These are phyloP conservation scores for Setomelanomma holmii DNA, from an alignment of 2,329 filamentous ascomycete species.

Conservation along the genomic window DNA sequence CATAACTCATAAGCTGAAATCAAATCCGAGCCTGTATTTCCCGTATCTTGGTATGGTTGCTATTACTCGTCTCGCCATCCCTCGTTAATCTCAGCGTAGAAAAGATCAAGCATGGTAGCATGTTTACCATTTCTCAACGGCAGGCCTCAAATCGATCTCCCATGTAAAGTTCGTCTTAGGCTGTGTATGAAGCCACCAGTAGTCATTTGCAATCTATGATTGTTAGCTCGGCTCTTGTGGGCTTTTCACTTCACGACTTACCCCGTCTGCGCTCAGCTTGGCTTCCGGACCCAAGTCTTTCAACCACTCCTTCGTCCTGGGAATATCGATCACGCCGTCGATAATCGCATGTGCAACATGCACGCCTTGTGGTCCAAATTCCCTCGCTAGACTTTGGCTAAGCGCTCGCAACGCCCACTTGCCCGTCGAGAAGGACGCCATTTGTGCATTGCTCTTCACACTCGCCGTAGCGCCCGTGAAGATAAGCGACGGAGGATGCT, in stretches of 20 bases:
- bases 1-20: background rate
- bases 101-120: background rate
- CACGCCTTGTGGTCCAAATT: conserved; percentile 84
- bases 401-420: conserved; percentile 82
- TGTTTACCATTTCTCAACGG: conserved; percentile 79
- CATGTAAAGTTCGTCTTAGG: conserved; percentile 80
- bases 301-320: conserved; percentile 68
- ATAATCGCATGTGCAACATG: conserved; percentile 85
- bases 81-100: background rate
- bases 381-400: conserved; percentile 76
- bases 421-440: conserved; percentile 75
- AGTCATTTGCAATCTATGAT: conserved; percentile 82
- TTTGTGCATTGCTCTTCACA: conserved; percentile 72
- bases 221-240: conserved; percentile 1
- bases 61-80: background rate
- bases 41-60: background rate
- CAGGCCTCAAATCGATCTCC: conserved; percentile 81
- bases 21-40: background rate
- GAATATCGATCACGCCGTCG: conserved; percentile 85
- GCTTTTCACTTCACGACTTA: conserved; percentile 53
- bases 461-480: conserved; percentile 89
- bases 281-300: conserved; percentile 64
- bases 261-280: conserved; percentile 77
- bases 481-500: conserved; percentile 78
- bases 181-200: conserved; percentile 85